Conservation (phyloP, 2,329 filamentous ascomycete species). For the Talaromyces sp. region DNA sequence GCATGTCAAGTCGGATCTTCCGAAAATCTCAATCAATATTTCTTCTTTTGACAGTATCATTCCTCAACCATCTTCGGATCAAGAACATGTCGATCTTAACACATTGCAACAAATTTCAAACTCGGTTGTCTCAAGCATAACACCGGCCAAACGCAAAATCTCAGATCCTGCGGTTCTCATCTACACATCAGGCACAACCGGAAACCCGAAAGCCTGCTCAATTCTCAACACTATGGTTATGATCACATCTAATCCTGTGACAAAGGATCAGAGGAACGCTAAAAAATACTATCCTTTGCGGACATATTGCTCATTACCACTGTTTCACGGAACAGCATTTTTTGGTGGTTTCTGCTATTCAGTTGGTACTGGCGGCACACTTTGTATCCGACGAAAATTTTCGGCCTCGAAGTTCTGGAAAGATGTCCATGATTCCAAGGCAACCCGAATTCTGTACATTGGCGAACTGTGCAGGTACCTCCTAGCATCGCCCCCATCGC, state of each 20-base stretch:
- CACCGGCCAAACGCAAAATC: slow-evolving; percentile 26
- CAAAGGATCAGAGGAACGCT: slow-evolving; percentile 30
- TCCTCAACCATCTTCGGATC: slow-evolving; percentile 14
- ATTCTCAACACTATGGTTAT: slow-evolving; percentile 35
- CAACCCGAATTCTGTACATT: slow-evolving; percentile 42
- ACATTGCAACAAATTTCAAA: slow-evolving; percentile 23
- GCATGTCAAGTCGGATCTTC: slow-evolving; percentile 26
- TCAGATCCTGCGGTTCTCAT: slow-evolving; percentile 36
- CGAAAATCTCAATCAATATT: slow-evolving; percentile 33
- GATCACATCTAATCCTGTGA: slow-evolving; percentile 30
- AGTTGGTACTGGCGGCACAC: slow-evolving; percentile 34
- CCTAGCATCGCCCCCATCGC: slow-evolving; percentile 37
- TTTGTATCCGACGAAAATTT: slow-evolving; percentile 42
- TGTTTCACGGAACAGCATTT: slow-evolving; percentile 46
- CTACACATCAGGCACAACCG: slow-evolving; percentile 46
- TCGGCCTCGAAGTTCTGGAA: slow-evolving; percentile 42
- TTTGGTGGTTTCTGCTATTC: slow-evolving; percentile 40
- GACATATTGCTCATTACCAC: slow-evolving; percentile 42
- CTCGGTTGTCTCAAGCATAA: slow-evolving; percentile 16
- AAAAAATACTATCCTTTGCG: slow-evolving; percentile 41
- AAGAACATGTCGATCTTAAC: slow-evolving; percentile 19
- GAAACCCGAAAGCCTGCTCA: slow-evolving; percentile 42
- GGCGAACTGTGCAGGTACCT: slow-evolving; percentile 47
- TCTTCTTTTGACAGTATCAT: slow-evolving; percentile 27
- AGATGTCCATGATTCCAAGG: slow-evolving; percentile 37